Base-by-base conservation (phyloP, 257 asterid genomes). In the Solanum piurae region DNA sequence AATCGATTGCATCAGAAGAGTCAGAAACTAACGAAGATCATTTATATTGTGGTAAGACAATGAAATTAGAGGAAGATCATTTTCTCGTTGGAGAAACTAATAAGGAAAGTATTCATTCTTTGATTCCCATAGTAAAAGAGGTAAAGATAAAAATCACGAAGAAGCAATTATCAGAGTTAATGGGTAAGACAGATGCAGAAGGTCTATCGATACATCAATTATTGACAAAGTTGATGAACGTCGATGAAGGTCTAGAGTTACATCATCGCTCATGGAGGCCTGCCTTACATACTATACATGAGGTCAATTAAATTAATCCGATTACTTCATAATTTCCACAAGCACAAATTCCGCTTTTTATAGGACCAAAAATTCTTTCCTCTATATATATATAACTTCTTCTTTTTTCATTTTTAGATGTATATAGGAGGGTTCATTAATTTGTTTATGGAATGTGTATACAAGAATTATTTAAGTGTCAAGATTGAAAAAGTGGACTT, bases 81-180 rank as follows among this genome's bases (percentile, higher is more conserved):
- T 66, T 44, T 33, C 49, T 18, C 1, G 18, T 83, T 6, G 74
- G 4, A 33, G 74, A 83, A 3, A 14, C 21, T 33, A 58, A 83
- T 33, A 58, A 83, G 86, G 73, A 33, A 60, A 83, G 2, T 37
- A 23, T 5, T n/a, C 23, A 3, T 40, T 77, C 60, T 77, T 40
- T 8, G 1, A 77, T 52, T 0, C 0, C 29, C 0, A 0, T 0
- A 21, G 1, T 87, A 71, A 86, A 88, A 66, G 96, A 93, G 87
- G 91, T 94, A 83, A 94, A 94, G 89, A 89, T 94, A 86, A 94
- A 89, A 77, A 91, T 94, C 73, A 89, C 95, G 2, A 94, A 90
- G 95, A 94, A 93, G 73, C 94, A 94, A n/a, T 46, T 94, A 86
- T 93, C 86, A 64, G 91, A 87, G 33, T 4, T 94, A 52, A 2